phyloP scores from a whole-genome alignment of 2,329 filamentous ascomycete genomes.

The Leptographium radiaticola region DNA sequence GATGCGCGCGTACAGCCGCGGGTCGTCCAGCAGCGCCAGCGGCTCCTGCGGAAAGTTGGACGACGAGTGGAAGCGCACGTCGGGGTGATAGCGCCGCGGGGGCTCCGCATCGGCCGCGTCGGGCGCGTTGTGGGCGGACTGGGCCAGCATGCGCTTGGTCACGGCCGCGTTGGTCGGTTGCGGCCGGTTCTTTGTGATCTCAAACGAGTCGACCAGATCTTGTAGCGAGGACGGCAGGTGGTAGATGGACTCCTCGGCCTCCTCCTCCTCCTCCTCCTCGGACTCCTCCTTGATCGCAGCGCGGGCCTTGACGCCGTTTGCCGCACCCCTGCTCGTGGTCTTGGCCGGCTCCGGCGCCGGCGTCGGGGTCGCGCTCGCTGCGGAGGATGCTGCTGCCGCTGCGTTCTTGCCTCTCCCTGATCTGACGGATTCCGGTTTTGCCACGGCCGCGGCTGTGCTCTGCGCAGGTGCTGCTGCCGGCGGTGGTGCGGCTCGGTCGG shows the following conservation, averaged over 20 bases:
- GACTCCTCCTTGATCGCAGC: slow-evolving; percentile 29
- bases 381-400: slow-evolving; percentile 11
- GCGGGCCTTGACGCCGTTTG: slow-evolving; percentile 35
- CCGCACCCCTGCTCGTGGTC: slow-evolving; percentile 4
- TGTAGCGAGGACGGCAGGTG: slow-evolving; percentile 81
- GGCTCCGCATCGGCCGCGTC: slow-evolving; percentile 69
- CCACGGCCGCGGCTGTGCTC: slow-evolving; percentile 16
- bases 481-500: slow-evolving; percentile 18
- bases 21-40: slow-evolving; percentile 84
- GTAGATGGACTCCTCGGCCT: slow-evolving; percentile 71
- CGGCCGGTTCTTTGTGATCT: slow-evolving; percentile 62
- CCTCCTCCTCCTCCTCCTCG: slow-evolving; percentile 15
- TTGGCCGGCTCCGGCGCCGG: slow-evolving; percentile 27
- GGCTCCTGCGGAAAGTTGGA: slow-evolving; percentile 85
- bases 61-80: slow-evolving; percentile 61
- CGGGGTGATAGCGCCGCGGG: slow-evolving; percentile 72
- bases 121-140: slow-evolving; percentile 61
- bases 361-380: slow-evolving; percentile 11
- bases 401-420: slow-evolving; percentile 26
- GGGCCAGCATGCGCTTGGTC: slow-evolving; percentile 60
- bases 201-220: slow-evolving; percentile 84
- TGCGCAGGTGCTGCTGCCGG: slow-evolving; percentile 7
- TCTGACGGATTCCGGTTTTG: slow-evolving; percentile 20
- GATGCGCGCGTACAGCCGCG: slow-evolving; percentile 72
- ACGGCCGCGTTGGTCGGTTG: slow-evolving; percentile 48